These are phyloP conservation scores for Fistulinella staudtii DNA, from an alignment of 1,284 basidiomycete species.

Conservation along the genomic window DNA sequence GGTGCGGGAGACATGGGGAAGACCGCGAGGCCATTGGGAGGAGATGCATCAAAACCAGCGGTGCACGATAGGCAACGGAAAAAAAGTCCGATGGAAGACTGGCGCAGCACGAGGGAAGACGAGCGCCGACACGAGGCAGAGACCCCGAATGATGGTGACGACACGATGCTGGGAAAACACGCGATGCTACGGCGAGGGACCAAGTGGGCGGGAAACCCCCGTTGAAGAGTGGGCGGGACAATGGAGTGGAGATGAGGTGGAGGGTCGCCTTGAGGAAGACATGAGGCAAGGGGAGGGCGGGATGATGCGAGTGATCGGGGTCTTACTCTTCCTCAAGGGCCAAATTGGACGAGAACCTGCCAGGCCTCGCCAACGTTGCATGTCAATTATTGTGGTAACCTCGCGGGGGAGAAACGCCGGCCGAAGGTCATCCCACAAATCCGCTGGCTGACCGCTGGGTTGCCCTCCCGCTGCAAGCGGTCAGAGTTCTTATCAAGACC, in stretches of 20 bases:
- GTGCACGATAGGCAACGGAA: constrained; percentile 1
- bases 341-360: constrained; percentile 9
- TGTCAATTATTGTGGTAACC: constrained; percentile 19
- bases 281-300: constrained; percentile 20
- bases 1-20: constrained; percentile 5
- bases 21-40: constrained; percentile 1
- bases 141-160: constrained; percentile 23
- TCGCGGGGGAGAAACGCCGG: constrained; percentile 30
- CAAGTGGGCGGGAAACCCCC: no score
- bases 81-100: constrained; percentile 11
- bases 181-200: background rate
- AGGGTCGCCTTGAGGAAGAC: constrained; percentile 8
- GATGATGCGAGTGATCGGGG: constrained; percentile 19
- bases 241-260: background rate
- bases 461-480: constrained; percentile 3
- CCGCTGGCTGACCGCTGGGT: constrained; percentile 21
- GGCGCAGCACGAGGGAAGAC: constrained; percentile 13
- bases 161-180: constrained; percentile 10
- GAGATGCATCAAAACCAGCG: constrained; percentile 4
- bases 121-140: constrained; percentile 33
- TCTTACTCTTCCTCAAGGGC: constrained; percentile 1
- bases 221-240: constrained; percentile 6
- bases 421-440: constrained; percentile 14
- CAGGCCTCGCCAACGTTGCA: constrained; percentile 32
- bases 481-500: constrained; percentile 19